These are phyloP conservation scores for Flaveria linearis DNA, from an alignment of 129 eudicot species.

Conservation along the genomic window DNA sequence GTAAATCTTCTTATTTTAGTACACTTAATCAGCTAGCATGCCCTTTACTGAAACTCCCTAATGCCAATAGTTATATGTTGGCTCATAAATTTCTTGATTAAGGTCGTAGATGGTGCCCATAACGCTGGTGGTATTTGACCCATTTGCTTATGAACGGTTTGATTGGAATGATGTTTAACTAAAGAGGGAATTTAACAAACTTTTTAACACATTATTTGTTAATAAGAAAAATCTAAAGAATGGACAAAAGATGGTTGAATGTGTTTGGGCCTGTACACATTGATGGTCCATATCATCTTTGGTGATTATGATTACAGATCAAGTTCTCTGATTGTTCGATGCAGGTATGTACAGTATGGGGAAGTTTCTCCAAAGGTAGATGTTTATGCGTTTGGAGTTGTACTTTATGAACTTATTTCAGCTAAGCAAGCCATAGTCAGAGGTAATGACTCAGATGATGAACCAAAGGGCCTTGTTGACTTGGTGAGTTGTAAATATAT, in stretches of 20 bases:
- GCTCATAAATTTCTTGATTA: too few relatives aligned
- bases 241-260: not conserved
- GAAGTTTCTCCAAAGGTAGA: conserved; percentile 83
- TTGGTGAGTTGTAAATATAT: conserved; percentile 24
- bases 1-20: not conserved
- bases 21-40: conserved; percentile 16
- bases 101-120: too few relatives aligned
- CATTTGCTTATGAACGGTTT: too few relatives aligned
- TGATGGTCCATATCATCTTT: not conserved
- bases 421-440: conserved; percentile 73
- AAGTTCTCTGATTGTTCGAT: conserved; percentile 16
- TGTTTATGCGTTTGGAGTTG: conserved; percentile 94
- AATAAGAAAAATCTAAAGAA: not conserved
- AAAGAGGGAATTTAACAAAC: too few relatives aligned
- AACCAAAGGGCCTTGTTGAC: too few relatives aligned
- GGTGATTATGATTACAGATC: not conserved
- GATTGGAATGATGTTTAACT: not conserved
- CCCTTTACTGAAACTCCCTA: not conserved
- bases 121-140: too few relatives aligned
- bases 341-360: conserved; percentile 79
- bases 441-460: too few relatives aligned
- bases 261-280: not conserved
- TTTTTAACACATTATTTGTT: not conserved
- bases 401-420: conserved; percentile 81
- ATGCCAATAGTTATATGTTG: not conserved